Conservation (phyloP, 2,329 filamentous ascomycete species). For the Hypoxylon rubiginosum region DNA sequence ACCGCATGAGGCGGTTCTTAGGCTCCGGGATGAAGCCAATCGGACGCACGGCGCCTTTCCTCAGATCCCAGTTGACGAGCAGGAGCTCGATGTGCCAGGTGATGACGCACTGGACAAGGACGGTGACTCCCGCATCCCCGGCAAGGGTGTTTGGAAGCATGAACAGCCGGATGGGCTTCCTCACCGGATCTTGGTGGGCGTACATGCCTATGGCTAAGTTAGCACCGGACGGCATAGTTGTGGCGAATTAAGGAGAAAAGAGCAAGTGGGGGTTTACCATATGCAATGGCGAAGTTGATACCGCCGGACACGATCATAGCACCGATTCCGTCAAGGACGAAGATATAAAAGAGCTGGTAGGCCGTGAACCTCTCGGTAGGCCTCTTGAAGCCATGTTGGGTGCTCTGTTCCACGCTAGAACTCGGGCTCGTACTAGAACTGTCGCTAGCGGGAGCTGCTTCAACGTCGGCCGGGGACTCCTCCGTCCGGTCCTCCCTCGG, state of each 20-base stretch:
- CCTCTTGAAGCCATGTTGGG: constrained; percentile 39
- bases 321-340: constrained; percentile 62
- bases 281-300: constrained; percentile 67
- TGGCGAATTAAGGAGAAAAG: constrained; percentile 11
- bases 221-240: constrained; percentile 4
- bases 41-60: constrained; percentile 59
- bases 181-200: constrained; percentile 53
- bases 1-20: constrained; percentile 52
- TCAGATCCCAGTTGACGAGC: constrained; percentile 63
- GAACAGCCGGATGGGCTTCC: constrained; percentile 61
- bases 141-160: constrained; percentile 65
- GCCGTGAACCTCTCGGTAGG: constrained; percentile 58
- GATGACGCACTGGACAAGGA: constrained; percentile 63
- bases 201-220: constrained; percentile 60
- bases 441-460: constrained; percentile 23
- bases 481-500: constrained; percentile 9
- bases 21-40: constrained; percentile 61
- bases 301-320: constrained; percentile 62
- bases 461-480: constrained; percentile 35
- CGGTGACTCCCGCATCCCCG: constrained; percentile 64
- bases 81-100: constrained; percentile 65
- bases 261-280: constrained; percentile 53
- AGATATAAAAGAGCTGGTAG: constrained; percentile 64
- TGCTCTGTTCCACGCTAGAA: not conserved
- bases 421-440: constrained; percentile 4